Base-by-base conservation (phyloP, 371 early-diverging fungal species). In the Capniomyces stellatus region DNA sequence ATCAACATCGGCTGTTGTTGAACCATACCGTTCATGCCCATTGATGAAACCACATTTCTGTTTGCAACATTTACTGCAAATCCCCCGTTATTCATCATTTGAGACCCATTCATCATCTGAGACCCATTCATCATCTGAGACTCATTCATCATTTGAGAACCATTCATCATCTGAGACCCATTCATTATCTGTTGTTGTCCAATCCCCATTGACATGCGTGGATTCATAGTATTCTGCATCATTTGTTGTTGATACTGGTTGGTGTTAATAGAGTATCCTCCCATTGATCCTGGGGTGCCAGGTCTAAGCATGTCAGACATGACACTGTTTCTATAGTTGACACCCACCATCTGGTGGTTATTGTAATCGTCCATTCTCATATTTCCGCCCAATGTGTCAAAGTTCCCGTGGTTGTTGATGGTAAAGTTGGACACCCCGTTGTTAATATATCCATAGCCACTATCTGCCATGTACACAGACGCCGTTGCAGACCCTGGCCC, bases 381-480 rank as follows among this genome's bases (percentile, higher is more conserved):
- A 35, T 35, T 35, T 6, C 15, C 6, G 15, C 35, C 35, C n/a
- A n/a, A n/a, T n/a, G n/a, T n/a, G n/a, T n/a, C n/a, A n/a, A n/a
- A n/a, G 15, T 35, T 35, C 10, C 15, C 10, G 15, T 35, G 35
- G 6, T 6, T 6, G 35, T 35, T 35, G 35, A 35, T 46, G 13
- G 46, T 21, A 49, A 21, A 49, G 8, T 49, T 49, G 18, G 28
- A 23, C 8, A 23, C 49, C 18, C 29, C 49, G 49, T 23, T 27
- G 23, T 49, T 49, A 6, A 12, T 6, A 29, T 49, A 49, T 27
- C 49, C 49, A 44, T 44, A 44, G 18, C 27, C 49, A 21, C 18
- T 12, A 12, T 51, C 31, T 35, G 29, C 12, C 60, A 69, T 67
- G 41, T 69, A 69, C 24, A 69, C 70, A 4, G 64, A 64, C 1